A percentile compares a stretch with the other conserved stretches of the same genome.
These are phyloP conservation scores for Centrapalus pauciflorus DNA, from an alignment of 129 eudicot species.

Conservation along the genomic window DNA sequence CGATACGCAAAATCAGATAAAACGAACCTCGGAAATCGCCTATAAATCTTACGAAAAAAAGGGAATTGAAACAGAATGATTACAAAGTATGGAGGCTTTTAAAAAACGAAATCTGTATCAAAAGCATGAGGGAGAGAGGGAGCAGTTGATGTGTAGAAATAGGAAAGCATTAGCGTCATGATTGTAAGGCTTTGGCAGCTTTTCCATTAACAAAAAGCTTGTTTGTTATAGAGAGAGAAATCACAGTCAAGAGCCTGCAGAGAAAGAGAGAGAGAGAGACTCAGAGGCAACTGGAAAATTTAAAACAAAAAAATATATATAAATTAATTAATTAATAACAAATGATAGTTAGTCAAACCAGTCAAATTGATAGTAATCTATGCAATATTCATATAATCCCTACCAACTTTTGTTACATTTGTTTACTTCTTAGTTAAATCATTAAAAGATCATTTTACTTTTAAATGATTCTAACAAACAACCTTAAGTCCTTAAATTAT, in stretches of 20 bases:
- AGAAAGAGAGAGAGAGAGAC: neutral
- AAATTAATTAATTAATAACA: slow-evolving; percentile 5
- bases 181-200: slow-evolving; percentile 27
- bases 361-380: neutral
- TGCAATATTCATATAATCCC: no score
- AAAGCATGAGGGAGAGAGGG: slow-evolving; percentile 13
- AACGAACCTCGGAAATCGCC: neutral
- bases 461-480: no score
- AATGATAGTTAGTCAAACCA: neutral
- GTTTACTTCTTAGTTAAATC: no score
- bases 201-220: slow-evolving; percentile 10
- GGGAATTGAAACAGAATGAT: slow-evolving; percentile 13
- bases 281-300: neutral
- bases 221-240: slow-evolving; percentile 24
- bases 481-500: no score
- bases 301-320: slow-evolving; percentile 10
- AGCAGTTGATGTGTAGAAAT: neutral
- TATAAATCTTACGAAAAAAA: neutral
- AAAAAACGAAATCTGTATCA: neutral
- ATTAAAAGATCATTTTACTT: no score
- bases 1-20: neutral
- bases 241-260: neutral
- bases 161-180: slow-evolving; percentile 18
- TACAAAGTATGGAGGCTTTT: slow-evolving; percentile 7
- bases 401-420: no score